Evolutionary conservation across 179 eudicot genomes (phyloP).

Genomic region (Carnegiea gigantea): DNA sequence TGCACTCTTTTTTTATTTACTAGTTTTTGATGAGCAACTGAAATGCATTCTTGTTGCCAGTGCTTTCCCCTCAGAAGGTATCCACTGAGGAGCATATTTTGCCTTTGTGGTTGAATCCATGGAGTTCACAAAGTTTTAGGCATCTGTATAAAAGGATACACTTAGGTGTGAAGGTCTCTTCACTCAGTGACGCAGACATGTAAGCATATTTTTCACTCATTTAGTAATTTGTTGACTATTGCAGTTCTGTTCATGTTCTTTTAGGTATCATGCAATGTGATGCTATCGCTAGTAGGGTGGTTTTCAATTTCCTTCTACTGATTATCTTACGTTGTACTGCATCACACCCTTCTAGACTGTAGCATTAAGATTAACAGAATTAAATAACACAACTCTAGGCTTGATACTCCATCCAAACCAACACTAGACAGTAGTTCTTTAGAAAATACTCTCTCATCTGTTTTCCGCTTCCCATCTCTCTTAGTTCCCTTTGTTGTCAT

Average conservation of each 20-base stretch:
- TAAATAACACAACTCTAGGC: neutral
- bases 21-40: too few species aligned
- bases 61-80: slow-evolving; percentile 70
- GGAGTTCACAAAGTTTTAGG: slow-evolving; percentile 44
- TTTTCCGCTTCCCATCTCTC: too few species aligned
- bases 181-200: slow-evolving; percentile 57
- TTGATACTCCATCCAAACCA: neutral
- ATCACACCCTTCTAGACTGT: neutral
- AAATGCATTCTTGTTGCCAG: slow-evolving; percentile 35
- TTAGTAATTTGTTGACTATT: neutral
- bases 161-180: slow-evolving; percentile 77
- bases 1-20: neutral
- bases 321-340: neutral
- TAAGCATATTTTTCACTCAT: slow-evolving; percentile 38
- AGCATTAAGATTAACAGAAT: neutral
- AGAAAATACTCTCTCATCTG: too few species aligned
- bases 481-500: too few species aligned
- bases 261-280: neutral
- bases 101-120: slow-evolving; percentile 72
- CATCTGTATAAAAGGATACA: slow-evolving; percentile 48
- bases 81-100: slow-evolving; percentile 75
- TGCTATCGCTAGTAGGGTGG: neutral
- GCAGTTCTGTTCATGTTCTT: neutral
- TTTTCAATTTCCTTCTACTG: neutral
- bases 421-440: neutral